Base-by-base conservation (phyloP, 257 asterid genomes). In the Ilex aquifolium region DNA sequence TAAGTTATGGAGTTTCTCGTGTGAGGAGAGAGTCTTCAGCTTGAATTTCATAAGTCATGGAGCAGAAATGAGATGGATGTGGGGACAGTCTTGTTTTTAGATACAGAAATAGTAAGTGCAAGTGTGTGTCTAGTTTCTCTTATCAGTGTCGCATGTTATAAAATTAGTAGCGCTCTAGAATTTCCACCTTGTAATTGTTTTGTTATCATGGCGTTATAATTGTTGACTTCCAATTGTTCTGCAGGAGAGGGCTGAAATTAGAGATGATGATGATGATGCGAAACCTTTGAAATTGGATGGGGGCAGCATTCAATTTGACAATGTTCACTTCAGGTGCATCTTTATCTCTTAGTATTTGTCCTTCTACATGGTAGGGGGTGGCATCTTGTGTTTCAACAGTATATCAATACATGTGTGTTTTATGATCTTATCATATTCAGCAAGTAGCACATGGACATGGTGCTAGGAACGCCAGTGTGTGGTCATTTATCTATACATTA, bases 301-400 rank as follows among this genome's bases (percentile, higher is more conserved):
- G 67, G 95, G 97, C 61, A 58, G 77, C 73, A 74, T 91, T 77
- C 85, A 86, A 76, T 87, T 91, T 79, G 87, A 88, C 60, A 74
- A 83, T 31, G 95, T 91, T 65, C 91, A 88, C 78, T 91, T 91
- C 92, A 91, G 98, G 98, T 91, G 65, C 67, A 30, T 65, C 63
- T 74, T 56, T 44, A 7, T 53, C 57, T 54, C 62, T 67, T 58
- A 63, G 17, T 36, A 53, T 68, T 63, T 15, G 32, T 52, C 60
- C 62, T 64, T 65, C 59, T 21, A 30, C 48, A 51, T 61, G 31
- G 65, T 53, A 39, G 59, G 56, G 57, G 8, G 42, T 56, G 69
- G 15, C 46, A 31, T 40, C 68, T 46, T 36, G 51, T 61, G 17
- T 36, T 36, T 36, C 8, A 32, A 54, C 11, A 15, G 39, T 53